Evolutionary conservation across 805 yeast species (phyloP).

Genomic region (Saccharomycopsis olivae): DNA sequence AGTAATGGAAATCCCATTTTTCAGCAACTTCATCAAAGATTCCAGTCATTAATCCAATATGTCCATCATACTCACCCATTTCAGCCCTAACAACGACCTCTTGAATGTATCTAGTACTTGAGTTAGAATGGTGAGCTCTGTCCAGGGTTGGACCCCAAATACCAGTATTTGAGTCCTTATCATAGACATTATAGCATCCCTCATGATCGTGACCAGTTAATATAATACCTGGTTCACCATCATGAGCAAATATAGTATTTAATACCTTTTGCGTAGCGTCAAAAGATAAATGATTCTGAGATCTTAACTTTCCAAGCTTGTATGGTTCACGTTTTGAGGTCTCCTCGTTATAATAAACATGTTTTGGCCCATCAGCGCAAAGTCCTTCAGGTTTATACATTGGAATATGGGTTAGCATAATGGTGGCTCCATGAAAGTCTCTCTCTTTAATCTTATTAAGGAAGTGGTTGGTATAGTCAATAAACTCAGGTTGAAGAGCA

Average conservation of each 20-base stretch:
- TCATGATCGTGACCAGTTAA: constrained; percentile 95
- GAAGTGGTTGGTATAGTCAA: constrained; percentile 63
- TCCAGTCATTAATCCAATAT: constrained; percentile 77
- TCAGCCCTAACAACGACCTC: constrained; percentile 85
- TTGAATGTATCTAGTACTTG: constrained; percentile 32
- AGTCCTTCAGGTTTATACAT: constrained; percentile 72
- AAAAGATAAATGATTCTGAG: constrained; percentile 74
- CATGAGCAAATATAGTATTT: constrained; percentile 55
- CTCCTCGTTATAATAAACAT: constrained; percentile 44
- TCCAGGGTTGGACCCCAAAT: constrained; percentile 48
- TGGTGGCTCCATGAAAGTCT: constrained; percentile 65
- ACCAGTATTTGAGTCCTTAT: constrained; percentile 29
- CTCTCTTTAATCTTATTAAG: constrained; percentile 44
- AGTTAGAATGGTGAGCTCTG: constrained; percentile 14
- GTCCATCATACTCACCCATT: constrained; percentile 96
- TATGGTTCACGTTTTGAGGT: constrained; percentile 48
- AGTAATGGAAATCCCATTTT: constrained; percentile 58
- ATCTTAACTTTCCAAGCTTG: constrained; percentile 59
- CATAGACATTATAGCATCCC: constrained; percentile 74
- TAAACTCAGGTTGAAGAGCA: constrained; percentile 61
- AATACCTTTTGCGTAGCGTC: constrained; percentile 60
- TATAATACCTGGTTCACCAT: constrained; percentile 59
- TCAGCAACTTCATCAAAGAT: constrained; percentile 34
- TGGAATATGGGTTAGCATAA: constrained; percentile 83
- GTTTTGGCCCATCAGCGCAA: constrained; percentile 80